These are phyloP conservation scores for Bretschneidera sinensis DNA, from an alignment of 345 rosid species.

Conservation along the genomic window DNA sequence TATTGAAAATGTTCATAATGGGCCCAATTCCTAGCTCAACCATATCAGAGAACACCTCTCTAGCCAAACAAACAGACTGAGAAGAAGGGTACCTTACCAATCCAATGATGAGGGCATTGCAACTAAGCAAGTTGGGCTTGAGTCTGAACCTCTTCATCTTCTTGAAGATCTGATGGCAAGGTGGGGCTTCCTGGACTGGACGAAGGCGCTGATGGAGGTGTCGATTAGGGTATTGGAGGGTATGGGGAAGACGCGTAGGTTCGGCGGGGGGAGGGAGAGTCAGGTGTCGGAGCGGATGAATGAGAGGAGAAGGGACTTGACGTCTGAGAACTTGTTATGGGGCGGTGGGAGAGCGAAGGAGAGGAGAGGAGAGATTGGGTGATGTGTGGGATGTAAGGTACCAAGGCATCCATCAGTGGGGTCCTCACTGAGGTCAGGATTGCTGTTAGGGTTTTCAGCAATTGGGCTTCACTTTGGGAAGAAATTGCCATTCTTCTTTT, in stretches of 20 bases:
- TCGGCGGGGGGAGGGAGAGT: slow-evolving; percentile 40
- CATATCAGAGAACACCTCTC: slow-evolving; percentile 48
- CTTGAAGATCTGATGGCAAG: slow-evolving; percentile 58
- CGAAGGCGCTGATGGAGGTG: slow-evolving; percentile 52
- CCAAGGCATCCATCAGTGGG: slow-evolving; percentile 38
- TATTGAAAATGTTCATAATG: slow-evolving; percentile 48
- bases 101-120: slow-evolving; percentile 61
- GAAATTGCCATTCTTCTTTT: slow-evolving; percentile 5
- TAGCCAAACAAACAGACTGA: slow-evolving; percentile 44
- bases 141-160: slow-evolving; percentile 53
- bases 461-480: slow-evolving; percentile 24
- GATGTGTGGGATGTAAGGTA: slow-evolving; percentile 42
- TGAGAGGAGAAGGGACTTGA: slow-evolving; percentile 54
- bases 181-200: slow-evolving; percentile 53
- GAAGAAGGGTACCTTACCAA: slow-evolving; percentile 62
- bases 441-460: slow-evolving; percentile 37
- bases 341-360: slow-evolving; percentile 32
- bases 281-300: slow-evolving; percentile 51
- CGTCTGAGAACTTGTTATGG: slow-evolving; percentile 55
- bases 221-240: slow-evolving; percentile 55
- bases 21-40: slow-evolving; percentile 46
- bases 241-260: slow-evolving; percentile 20
- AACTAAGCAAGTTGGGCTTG: slow-evolving; percentile 61
- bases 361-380: slow-evolving; percentile 54
- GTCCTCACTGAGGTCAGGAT: slow-evolving; percentile 32